Conservation (phyloP, 208 protist genomes). For the Crithidia bombi region DNA sequence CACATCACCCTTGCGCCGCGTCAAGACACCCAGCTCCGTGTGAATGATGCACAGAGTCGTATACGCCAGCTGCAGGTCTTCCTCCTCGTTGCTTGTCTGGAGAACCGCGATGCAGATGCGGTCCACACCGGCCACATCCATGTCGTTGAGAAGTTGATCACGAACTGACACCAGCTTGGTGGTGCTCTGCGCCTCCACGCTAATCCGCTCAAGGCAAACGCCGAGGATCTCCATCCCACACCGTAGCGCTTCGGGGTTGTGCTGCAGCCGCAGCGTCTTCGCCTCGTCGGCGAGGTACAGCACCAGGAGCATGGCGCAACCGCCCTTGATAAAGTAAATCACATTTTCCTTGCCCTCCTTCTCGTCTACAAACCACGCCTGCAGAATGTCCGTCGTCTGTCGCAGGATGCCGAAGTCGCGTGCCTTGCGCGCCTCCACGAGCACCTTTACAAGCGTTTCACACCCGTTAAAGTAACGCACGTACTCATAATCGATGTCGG, state of each 20-base stretch:
- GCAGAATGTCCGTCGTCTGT: slow-evolving; percentile 44
- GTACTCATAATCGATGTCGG: slow-evolving; percentile 76
- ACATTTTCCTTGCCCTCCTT: slow-evolving; percentile 65
- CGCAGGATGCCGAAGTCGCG: slow-evolving; percentile 51
- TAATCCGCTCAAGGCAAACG: slow-evolving; percentile 65
- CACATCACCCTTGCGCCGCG: slow-evolving; percentile 54
- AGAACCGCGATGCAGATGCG: slow-evolving; percentile 72
- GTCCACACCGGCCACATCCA: slow-evolving; percentile 64
- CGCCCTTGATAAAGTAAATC: slow-evolving; percentile 67
- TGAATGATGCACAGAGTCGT: slow-evolving; percentile 63
- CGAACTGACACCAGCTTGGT: slow-evolving; percentile 45
- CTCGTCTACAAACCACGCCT: slow-evolving; percentile 53
- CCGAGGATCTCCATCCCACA: slow-evolving; percentile 49
- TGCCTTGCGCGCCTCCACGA: slow-evolving; percentile 64
- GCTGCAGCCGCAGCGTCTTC: slow-evolving; percentile 40
- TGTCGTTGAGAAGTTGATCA: slow-evolving; percentile 71
- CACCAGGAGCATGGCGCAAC: slow-evolving; percentile 48
- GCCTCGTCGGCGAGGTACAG: slow-evolving; percentile 70
- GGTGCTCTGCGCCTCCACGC: slow-evolving; percentile 34
- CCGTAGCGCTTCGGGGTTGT: slow-evolving; percentile 46
- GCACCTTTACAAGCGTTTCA: slow-evolving; percentile 55
- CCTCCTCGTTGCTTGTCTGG: slow-evolving; percentile 43
- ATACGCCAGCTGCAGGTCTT: slow-evolving; percentile 63
- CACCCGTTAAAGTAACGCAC: slow-evolving; percentile 83
- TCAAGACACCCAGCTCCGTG: slow-evolving; percentile 46